Evolutionary conservation across 148 eudicot species (phyloP).

Genomic region (Beta vulgaris): DNA sequence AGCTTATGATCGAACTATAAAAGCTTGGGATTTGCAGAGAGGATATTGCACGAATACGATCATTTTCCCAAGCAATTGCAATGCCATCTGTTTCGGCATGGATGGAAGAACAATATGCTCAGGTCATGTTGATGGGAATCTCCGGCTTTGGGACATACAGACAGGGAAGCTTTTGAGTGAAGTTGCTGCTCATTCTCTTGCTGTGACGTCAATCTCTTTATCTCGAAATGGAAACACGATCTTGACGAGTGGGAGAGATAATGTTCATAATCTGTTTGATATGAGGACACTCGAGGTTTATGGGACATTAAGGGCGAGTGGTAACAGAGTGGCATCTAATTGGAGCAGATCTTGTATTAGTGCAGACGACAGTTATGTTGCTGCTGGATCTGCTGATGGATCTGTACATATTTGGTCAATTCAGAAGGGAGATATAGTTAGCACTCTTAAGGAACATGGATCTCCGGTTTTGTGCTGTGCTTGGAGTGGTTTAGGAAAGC

Average conservation of each 20-base stretch:
- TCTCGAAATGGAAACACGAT: constrained; percentile 74
- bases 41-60: constrained; percentile 83
- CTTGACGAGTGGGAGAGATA: constrained; percentile 90
- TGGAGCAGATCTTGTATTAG: constrained; percentile 97
- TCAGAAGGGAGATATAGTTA: constrained; percentile 53
- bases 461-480: constrained; percentile 74
- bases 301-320: constrained; percentile 64
- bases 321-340: constrained; percentile 73
- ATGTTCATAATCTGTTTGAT: constrained; percentile 84
- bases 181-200: constrained; percentile 83
- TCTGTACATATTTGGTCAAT: constrained; percentile 80
- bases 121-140: constrained; percentile 89
- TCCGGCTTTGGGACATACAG: constrained; percentile 83
- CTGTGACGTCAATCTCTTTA: constrained; percentile 69
- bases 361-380: constrained; percentile 81
- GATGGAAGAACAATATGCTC: constrained; percentile 88
- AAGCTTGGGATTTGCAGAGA: constrained; percentile 85
- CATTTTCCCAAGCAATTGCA: constrained; percentile 80
- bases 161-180: constrained; percentile 81
- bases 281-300: constrained; percentile 73
- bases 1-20: constrained; percentile 86
- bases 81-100: constrained; percentile 62
- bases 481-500: constrained; percentile 87
- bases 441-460: constrained; percentile 75
- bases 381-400: constrained; percentile 97